These are phyloP conservation scores for Ophiostoma piceae DNA, from an alignment of 2,329 filamentous ascomycete genomes.

Conservation along the genomic window DNA sequence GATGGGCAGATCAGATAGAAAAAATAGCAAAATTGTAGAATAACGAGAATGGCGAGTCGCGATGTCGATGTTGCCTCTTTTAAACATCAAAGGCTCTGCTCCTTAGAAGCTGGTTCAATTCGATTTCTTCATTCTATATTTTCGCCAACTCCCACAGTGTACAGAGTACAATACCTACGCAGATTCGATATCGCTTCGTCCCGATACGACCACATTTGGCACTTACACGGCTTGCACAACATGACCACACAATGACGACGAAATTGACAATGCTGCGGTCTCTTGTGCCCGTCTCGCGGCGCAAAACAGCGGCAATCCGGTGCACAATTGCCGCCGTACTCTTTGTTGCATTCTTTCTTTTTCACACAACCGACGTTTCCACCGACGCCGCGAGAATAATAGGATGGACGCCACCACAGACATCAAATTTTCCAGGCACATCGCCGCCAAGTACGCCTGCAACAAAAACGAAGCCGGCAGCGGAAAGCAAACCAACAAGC, in stretches of 20 bases:
- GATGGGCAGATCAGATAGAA: background rate
- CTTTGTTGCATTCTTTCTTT: background rate
- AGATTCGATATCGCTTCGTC: background rate
- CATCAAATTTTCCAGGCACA: background rate
- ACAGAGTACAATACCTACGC: background rate
- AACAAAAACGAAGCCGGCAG: background rate
- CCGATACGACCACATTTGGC: background rate
- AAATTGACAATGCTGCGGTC: background rate
- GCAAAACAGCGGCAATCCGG: constrained; percentile 1
- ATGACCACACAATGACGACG: constrained; percentile 7
- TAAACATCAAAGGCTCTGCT: background rate
- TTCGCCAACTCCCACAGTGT: background rate
- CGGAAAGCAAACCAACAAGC: background rate
- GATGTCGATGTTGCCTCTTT: background rate
- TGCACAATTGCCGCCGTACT: background rate
- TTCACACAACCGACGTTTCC: background rate
- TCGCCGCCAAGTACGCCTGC: background rate
- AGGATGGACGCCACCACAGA: background rate
- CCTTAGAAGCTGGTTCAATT: background rate
- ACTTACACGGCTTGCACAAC: background rate
- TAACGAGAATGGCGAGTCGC: background rate
- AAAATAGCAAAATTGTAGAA: background rate
- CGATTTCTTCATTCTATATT: background rate
- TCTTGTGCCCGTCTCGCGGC: background rate
- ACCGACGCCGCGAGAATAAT: constrained; percentile 3